Evolutionary conservation across 2,329 filamentous ascomycete species (phyloP).

Genomic region (Bipolaris oryzae): DNA sequence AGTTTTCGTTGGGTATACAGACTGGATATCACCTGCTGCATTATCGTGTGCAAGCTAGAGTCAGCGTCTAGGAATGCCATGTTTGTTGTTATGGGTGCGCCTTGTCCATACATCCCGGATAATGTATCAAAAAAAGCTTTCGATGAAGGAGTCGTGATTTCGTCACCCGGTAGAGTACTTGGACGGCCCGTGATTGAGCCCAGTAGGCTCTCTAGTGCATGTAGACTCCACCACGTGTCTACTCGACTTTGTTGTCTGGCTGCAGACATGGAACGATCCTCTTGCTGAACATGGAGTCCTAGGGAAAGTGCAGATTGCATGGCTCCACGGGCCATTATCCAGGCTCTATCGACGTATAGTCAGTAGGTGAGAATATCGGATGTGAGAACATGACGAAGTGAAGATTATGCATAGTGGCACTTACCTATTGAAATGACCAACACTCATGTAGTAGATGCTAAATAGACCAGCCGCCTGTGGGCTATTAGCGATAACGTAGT

Average conservation of each 20-base stretch:
- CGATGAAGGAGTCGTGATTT: slow-evolving; percentile 36
- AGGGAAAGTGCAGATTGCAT: slow-evolving; percentile 41
- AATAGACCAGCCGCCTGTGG: slow-evolving; percentile 34
- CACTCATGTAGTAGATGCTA: slow-evolving; percentile 44
- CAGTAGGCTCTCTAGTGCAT: slow-evolving; percentile 41
- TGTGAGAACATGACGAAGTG: background rate
- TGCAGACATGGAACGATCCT: slow-evolving; percentile 19
- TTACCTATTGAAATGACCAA: slow-evolving; percentile 41
- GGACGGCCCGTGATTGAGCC: slow-evolving; percentile 45
- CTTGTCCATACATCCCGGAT: background rate
- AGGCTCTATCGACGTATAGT: slow-evolving; percentile 32
- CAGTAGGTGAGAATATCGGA: background rate
- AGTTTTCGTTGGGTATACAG: slow-evolving; percentile 41
- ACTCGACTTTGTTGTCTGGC: slow-evolving; percentile 36
- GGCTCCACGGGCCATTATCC: slow-evolving; percentile 38
- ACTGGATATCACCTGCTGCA: slow-evolving; percentile 15
- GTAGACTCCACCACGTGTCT: slow-evolving; percentile 47
- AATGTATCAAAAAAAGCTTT: background rate
- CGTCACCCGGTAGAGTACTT: slow-evolving; percentile 35
- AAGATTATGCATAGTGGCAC: background rate
- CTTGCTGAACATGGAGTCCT: slow-evolving; percentile 43
- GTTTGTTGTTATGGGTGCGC: background rate
- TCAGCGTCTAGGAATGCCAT: slow-evolving; percentile 13
- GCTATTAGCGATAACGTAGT: background rate
- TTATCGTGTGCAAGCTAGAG: slow-evolving; percentile 6